Evolutionary conservation across 805 yeast species (phyloP).

Genomic region (Candida michaelii): DNA sequence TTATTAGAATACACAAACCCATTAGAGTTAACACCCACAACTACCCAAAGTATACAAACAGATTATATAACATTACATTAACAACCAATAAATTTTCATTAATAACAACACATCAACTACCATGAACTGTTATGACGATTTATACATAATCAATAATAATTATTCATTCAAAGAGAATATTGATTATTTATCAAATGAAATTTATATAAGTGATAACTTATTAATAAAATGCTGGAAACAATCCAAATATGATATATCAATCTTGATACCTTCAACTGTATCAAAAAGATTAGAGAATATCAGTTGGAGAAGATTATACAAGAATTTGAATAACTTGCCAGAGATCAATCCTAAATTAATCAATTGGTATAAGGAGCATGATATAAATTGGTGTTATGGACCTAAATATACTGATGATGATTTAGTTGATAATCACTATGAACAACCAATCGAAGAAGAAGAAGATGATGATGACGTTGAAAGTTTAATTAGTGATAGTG

Average conservation of each 20-base stretch:
- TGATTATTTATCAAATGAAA: conserved; percentile 18
- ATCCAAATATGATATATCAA: conserved; percentile 14
- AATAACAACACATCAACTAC: no score
- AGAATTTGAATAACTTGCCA: conserved; percentile 26
- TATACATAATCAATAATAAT: conserved; percentile 14
- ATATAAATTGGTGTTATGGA: conserved; percentile 56
- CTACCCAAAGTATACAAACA: no score
- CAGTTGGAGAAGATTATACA: conserved; percentile 41
- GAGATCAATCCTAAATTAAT: conserved; percentile 44
- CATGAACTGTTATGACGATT: conserved; percentile 18
- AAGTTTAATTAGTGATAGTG: conserved; percentile 6
- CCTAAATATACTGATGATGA: conserved; percentile 30
- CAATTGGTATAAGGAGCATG: conserved; percentile 56
- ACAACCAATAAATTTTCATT: no score
- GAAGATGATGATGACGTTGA: neutral
- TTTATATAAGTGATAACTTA: conserved; percentile 11
- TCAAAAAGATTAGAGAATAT: conserved; percentile 31
- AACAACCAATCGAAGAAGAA: neutral
- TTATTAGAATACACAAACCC: no score
- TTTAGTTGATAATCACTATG: neutral
- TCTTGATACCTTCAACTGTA: conserved; percentile 17
- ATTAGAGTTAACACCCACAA: no score
- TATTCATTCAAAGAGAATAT: conserved; percentile 19
- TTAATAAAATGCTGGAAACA: conserved; percentile 18
- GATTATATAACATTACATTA: no score